Evolutionary conservation across 352 stramenopile genomes (phyloP).

Genomic region (Pythium phragmitis): DNA sequence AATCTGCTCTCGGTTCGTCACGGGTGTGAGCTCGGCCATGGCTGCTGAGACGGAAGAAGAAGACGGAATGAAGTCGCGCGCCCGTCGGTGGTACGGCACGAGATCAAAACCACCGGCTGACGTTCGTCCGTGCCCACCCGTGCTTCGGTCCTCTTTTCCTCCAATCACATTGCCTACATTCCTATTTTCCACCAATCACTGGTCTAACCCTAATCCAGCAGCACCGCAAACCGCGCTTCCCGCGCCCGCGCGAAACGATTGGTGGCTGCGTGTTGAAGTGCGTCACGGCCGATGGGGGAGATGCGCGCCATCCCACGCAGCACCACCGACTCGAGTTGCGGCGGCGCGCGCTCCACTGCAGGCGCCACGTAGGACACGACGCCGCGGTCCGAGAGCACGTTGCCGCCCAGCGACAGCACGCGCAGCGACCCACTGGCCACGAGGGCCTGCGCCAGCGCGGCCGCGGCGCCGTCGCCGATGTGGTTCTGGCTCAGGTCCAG

Average conservation of each 20-base stretch:
- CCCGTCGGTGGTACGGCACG: slow-evolving; percentile 27
- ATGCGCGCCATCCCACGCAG: slow-evolving; percentile 48
- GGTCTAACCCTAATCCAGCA: slow-evolving; percentile 24
- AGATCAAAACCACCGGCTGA: slow-evolving; percentile 21
- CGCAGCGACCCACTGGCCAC: slow-evolving; percentile 35
- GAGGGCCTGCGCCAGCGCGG: slow-evolving; percentile 36
- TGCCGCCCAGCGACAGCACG: slow-evolving; percentile 52
- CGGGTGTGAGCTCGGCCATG: slow-evolving; percentile 69
- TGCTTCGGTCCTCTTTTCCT: slow-evolving; percentile 8
- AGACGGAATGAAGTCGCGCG: slow-evolving; percentile 4
- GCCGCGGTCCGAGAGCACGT: slow-evolving; percentile 56
- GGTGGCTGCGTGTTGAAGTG: slow-evolving; percentile 36
- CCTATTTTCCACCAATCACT: slow-evolving; percentile 13
- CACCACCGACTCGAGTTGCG: slow-evolving; percentile 48
- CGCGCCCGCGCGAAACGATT: slow-evolving; percentile 22
- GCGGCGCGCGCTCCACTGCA: slow-evolving; percentile 26
- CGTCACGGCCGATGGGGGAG: slow-evolving; percentile 30
- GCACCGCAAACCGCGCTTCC: slow-evolving; percentile 1
- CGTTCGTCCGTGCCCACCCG: slow-evolving; percentile 22
- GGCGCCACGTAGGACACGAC: slow-evolving; percentile 50
- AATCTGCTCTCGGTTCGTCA: slow-evolving; percentile 93
- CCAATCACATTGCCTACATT: slow-evolving; percentile 19
- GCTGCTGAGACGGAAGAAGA: slow-evolving; percentile 19
- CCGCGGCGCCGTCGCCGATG: slow-evolving; percentile 51
- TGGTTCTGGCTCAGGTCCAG: slow-evolving; percentile 72